Evolutionary conservation across 768 basidiomycete species (phyloP), one percentile per base, ranked within the genome.

Genomic region (Lentinula guzmanii): DNA sequence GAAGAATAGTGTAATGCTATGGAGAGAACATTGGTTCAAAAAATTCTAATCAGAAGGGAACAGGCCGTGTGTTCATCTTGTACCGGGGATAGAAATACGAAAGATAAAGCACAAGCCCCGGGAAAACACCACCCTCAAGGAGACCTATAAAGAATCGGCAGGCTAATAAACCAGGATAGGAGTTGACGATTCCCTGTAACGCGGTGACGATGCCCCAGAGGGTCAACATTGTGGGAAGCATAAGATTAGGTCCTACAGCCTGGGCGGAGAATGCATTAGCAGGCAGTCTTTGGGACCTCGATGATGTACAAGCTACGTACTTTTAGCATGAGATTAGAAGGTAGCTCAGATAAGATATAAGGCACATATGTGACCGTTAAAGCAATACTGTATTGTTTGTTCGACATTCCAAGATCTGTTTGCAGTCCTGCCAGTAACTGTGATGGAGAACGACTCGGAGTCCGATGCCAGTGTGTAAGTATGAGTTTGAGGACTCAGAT

Each of bases 201-300:
- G 77, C 70, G 52, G 74, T 69, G 10, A 77, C 74, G 7, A 80
- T 53, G 24, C 82, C 82, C 82, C 83, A 84, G 4, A 74, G 41
- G 1, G 73, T 74, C 35, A 81, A 69, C 66, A 82, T 72, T 6
- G 74, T 58, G 0, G 83, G 82, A 24, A 83, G 72, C 65, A 81
- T 70, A n/a, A 74, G 60, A 53, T 80, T 70, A 0, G 82, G 78
- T 31, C 55, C 55, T 3, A 56, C 41, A 31, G 3, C 82, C 81
- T n/a, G 81, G 60, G 43, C 42, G n/a, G 1, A 13, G 21, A 18
- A 31, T 46, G 24, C 1, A 24, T 24, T 24, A 24, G 24, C 24
- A 24, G 24, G 24, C 24, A 24, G 24, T 24, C 24, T 24, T 24
- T 31, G 7, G 1, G 15, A 21, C 31, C 16, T 18, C 2, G 8